Evolutionary conservation across 495 filamentous ascomycete species (phyloP).

Genomic region (Opeltia flavorubescens): DNA sequence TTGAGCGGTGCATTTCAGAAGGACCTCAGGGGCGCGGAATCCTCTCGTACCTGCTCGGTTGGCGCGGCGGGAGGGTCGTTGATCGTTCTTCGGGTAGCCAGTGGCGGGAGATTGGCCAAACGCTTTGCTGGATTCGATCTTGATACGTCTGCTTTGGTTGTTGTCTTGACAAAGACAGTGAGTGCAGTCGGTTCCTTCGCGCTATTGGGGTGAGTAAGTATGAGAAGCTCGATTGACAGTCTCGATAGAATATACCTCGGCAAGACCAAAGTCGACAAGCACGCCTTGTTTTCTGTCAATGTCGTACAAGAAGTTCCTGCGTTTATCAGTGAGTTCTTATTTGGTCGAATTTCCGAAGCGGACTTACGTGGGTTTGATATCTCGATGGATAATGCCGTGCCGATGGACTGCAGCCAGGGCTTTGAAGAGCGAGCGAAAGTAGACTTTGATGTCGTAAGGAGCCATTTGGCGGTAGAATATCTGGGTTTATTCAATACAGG

Average conservation of each 20-base stretch:
- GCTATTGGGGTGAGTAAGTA: slow-evolving; percentile 12
- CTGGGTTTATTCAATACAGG: slow-evolving; percentile 11
- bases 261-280: slow-evolving; percentile 90
- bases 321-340: background rate
- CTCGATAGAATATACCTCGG: slow-evolving; percentile 37
- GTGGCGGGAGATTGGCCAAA: slow-evolving; percentile 33
- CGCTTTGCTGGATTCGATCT: slow-evolving; percentile 20
- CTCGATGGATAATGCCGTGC: slow-evolving; percentile 76
- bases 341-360: background rate
- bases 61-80: slow-evolving; percentile 71
- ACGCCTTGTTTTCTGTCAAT: slow-evolving; percentile 68
- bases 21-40: slow-evolving; percentile 89
- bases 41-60: slow-evolving; percentile 94
- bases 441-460: slow-evolving; percentile 69
- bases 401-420: slow-evolving; percentile 73
- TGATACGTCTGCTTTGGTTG: slow-evolving; percentile 16
- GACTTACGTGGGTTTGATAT: slow-evolving; percentile 88
- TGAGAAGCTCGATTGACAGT: background rate
- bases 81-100: slow-evolving; percentile 77
- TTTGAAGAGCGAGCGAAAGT: slow-evolving; percentile 77
- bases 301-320: slow-evolving; percentile 87
- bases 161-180: slow-evolving; percentile 57
- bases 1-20: slow-evolving; percentile 94
- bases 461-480: slow-evolving; percentile 86
- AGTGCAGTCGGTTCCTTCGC: slow-evolving; percentile 58